Conservation (phyloP, 2,329 filamentous ascomycete genomes). For the Paraphoma chrysanthemicola region DNA sequence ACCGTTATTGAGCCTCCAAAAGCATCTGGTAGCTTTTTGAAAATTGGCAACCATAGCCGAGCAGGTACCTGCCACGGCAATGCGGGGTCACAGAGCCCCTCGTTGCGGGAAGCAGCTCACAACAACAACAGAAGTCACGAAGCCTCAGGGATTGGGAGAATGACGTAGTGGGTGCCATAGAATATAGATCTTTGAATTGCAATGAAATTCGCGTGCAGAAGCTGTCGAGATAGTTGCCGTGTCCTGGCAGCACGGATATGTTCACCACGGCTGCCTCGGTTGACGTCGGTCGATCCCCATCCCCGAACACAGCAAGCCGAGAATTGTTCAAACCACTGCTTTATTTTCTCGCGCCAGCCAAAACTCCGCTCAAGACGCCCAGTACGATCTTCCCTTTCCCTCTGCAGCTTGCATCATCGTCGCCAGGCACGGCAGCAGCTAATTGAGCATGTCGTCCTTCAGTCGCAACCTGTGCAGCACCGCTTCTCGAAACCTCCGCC, state of each 20-base stretch:
- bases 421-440: slow-evolving; percentile 42
- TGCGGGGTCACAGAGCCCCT: slow-evolving; percentile 14
- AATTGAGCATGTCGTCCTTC: slow-evolving; percentile 51
- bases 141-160: not conserved
- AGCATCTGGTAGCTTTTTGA: not conserved
- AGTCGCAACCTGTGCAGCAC: slow-evolving; percentile 51
- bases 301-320: slow-evolving; percentile 36
- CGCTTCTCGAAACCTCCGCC: slow-evolving; percentile 47
- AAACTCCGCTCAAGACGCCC: slow-evolving; percentile 28
- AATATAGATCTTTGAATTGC: not conserved
- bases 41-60: not conserved
- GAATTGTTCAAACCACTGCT: slow-evolving; percentile 21
- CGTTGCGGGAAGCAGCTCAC: not conserved
- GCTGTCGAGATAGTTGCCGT: not conserved
- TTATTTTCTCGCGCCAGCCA: slow-evolving; percentile 30
- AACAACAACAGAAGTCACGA: not conserved
- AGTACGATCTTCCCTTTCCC: slow-evolving; percentile 43
- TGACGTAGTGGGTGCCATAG: not conserved
- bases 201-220: not conserved
- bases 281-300: slow-evolving; percentile 35
- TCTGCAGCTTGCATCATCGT: slow-evolving; percentile 39
- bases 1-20: not conserved
- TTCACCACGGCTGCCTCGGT: slow-evolving; percentile 34
- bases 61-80: slow-evolving; percentile 4
- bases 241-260: slow-evolving; percentile 10